Evolutionary conservation across 768 basidiomycete species (phyloP).

Genomic region (Pleurotus salmoneostramineus): DNA sequence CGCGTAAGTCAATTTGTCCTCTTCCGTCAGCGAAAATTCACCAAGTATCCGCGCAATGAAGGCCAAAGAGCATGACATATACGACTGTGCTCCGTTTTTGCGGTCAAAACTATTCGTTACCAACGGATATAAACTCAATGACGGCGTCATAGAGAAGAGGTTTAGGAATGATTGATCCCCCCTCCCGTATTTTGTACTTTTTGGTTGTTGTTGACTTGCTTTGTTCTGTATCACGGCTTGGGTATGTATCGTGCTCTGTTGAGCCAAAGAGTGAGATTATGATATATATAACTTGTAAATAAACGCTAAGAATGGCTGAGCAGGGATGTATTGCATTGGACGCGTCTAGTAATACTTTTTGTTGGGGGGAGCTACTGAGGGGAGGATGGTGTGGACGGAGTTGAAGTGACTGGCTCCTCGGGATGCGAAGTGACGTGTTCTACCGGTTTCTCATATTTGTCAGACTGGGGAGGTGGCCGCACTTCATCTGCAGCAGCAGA

Average conservation of each 20-base stretch:
- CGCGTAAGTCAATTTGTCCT: slow-evolving; percentile 48
- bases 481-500: slow-evolving; percentile 11
- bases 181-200: slow-evolving; percentile 6
- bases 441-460: slow-evolving; percentile 1
- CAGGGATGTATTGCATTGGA: not conserved
- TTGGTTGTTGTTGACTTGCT: slow-evolving; percentile 17
- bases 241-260: not conserved
- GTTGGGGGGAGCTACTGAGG: not conserved
- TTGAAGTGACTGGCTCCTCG: not conserved
- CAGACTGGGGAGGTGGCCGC: slow-evolving; percentile 3
- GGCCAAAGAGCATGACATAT: slow-evolving; percentile 98
- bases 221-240: slow-evolving; percentile 1
- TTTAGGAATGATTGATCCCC: slow-evolving; percentile 36
- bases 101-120: slow-evolving; percentile 77
- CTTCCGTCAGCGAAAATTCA: not conserved
- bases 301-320: not conserved
- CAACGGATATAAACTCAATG: slow-evolving; percentile 82
- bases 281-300: too few species aligned
- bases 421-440: not conserved
- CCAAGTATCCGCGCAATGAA: slow-evolving; percentile 23
- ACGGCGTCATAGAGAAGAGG: slow-evolving; percentile 68
- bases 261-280: not conserved
- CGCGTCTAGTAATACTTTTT: slow-evolving; percentile 4
- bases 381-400: not conserved
- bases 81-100: slow-evolving; percentile 83